Conservation (phyloP, 1,284 basidiomycete species). For the Sanghuangporus weigelae region DNA sequence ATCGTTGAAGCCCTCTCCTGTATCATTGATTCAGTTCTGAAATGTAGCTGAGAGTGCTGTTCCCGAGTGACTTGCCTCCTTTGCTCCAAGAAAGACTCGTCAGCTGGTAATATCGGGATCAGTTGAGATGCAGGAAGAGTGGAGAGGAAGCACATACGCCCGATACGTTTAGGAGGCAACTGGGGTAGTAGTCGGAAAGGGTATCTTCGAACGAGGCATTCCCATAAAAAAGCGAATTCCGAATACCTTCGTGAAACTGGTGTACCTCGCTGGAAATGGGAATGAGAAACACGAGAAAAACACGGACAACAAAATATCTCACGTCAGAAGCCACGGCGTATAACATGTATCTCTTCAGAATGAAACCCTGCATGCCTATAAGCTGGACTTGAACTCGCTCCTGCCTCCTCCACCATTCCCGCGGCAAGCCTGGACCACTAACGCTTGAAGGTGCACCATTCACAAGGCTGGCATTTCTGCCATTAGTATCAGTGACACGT, state of each 20-base stretch:
- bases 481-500: constrained; percentile 20
- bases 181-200: constrained; percentile 89
- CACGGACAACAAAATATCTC: constrained; percentile 27
- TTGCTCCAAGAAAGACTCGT: constrained; percentile 85
- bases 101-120: constrained; percentile 43
- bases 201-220: constrained; percentile 73
- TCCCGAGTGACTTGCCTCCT: constrained; percentile 48
- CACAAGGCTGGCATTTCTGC: constrained; percentile 22
- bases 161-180: constrained; percentile 86
- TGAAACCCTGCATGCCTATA: constrained; percentile 82
- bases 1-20: constrained; percentile 79
- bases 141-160: constrained; percentile 50
- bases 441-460: constrained; percentile 54
- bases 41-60: not conserved
- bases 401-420: constrained; percentile 81
- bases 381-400: constrained; percentile 67
- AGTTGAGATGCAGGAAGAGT: constrained; percentile 1
- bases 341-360: constrained; percentile 76
- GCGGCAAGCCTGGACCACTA: constrained; percentile 65
- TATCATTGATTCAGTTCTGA: not conserved
- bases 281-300: constrained; percentile 5
- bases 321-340: constrained; percentile 82
- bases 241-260: constrained; percentile 76
- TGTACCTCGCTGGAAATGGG: constrained; percentile 44
- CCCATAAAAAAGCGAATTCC: constrained; percentile 87